Base-by-base conservation (phyloP, 1,139 yeast species). In the Nadsonia starkeyi-henricii region DNA sequence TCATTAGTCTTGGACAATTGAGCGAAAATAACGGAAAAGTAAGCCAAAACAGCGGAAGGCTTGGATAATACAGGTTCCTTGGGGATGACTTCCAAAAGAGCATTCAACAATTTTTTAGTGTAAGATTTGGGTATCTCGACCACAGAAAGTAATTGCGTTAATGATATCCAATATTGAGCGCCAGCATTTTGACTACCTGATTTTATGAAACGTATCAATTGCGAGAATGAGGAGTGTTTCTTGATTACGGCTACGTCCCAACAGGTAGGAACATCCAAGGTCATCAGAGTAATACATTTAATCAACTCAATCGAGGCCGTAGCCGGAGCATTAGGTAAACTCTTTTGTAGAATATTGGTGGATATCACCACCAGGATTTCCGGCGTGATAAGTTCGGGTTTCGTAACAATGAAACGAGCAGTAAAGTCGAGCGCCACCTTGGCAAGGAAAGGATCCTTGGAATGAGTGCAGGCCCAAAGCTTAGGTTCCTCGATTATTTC, bases 391-490 rank as follows among this genome's bases (percentile, higher is more conserved):
- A 33, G 17, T 15, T 33, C 17, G 17, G 39, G 39, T 33, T n/a
- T 33, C 5, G 15, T 23, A 1, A 21, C 2, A 15, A 44, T 26
- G 41, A 59, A 43, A 17, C 49, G 51, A 7, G 50, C 41, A 3
- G 55, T 51, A 28, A 59, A 48, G 8, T 51, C 52, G 41, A 56
- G 44, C 8, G 53, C 50, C 1, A 62, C 48, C 17, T 58, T 52
- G 4, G 61, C 55, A 17, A 63, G 50, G n/a, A 54, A 47, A 3
- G 54, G 43, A 45, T 61, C 62, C 3, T 54, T 41, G 12, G 58
- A 54, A 43, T 57, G 52, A 26, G 56, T 54, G 9, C 58, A 52
- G 47, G 60, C 61, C 67, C 66, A 64, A 20, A 63, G 47, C 41
- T 54, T 53, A 2, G 55, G 52, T 8, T 53, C 50, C 5, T 51